Evolutionary conservation across 805 yeast species (phyloP), one percentile per base, ranked within the genome.

Genomic region (Teunomyces barrocoloradensis): DNA sequence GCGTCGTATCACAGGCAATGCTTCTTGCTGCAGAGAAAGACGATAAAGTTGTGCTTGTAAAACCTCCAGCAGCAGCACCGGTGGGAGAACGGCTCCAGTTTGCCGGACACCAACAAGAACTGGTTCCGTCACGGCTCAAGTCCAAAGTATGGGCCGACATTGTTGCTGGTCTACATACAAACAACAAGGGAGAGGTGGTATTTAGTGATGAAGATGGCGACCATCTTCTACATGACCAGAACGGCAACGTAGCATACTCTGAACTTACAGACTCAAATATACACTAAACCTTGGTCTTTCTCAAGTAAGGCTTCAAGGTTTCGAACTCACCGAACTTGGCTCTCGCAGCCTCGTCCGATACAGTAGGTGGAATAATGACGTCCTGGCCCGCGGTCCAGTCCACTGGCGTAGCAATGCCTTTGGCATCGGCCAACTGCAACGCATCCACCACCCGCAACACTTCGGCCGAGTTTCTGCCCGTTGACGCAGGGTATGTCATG

Each of bases 381-480:
- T 85, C 89, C 51, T 83, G 81, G 52, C 89, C 89, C 36, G 79
- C 81, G 53, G 79, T 78, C 90, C 89, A 84, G 71, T 84, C 80
- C 48, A 80, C 78, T 46, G 90, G 89, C 23, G 89, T 84, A 46
- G 84, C 83, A 51, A 84, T 68, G 52, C 82, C 79, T 68, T 78
- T 66, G 57, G 73, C 68, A 60, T 84, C 89, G 51, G 84, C 77
- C 49, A 78, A 73, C 65, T 84, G 89, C 58, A 85, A 74, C 18
- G 89, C 82, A 64, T 84, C 89, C 54, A 84, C 73, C 39, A 80
- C 85, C 66, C 90, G 72, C 61, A 85, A 73, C 35, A 84, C 81
- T 64, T 84, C 90, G 44, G 88, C 85, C 20, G 89, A 81, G 75
- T 84, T 84, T 72, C 90, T 76, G 53, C 90, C 89, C 34, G 85